phyloP scores from a whole-genome alignment of 2,329 filamentous ascomycete genomes.

The Pestalotiopsis sp. region DNA sequence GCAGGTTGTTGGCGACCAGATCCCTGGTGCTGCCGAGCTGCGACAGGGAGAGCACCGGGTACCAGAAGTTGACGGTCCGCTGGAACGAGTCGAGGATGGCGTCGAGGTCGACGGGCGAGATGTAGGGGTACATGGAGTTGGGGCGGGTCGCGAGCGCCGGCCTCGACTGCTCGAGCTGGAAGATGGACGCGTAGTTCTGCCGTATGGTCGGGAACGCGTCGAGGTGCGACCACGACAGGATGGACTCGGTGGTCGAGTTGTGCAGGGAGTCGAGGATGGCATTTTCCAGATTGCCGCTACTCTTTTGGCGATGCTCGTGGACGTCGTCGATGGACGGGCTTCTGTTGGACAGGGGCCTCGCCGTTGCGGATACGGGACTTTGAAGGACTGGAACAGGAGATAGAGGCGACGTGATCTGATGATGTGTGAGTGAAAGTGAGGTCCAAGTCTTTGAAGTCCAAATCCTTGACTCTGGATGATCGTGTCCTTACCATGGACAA shows the following conservation, averaged over 20 bases:
- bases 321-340: conserved; percentile 14
- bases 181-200: conserved; percentile 46
- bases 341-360: conserved; percentile 10
- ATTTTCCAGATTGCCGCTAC: conserved; percentile 41
- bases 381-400: conserved; percentile 3
- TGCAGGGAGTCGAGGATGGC: conserved; percentile 53
- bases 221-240: conserved; percentile 55
- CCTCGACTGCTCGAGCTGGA: conserved; percentile 48
- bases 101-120: conserved; percentile 43
- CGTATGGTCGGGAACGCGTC: conserved; percentile 45
- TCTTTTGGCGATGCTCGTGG: conserved; percentile 17
- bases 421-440: not conserved
- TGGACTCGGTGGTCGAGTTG: conserved; percentile 51
- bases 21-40: conserved; percentile 37
- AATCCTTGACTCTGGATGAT: not conserved
- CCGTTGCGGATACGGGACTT: conserved; percentile 9
- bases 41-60: conserved; percentile 47
- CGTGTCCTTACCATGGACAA: conserved; percentile 34
- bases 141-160: conserved; percentile 35
- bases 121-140: conserved; percentile 43
- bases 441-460: not conserved
- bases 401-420: conserved; percentile 17
- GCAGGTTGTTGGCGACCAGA: conserved; percentile 35
- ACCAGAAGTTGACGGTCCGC: conserved; percentile 54
- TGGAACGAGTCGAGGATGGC: conserved; percentile 46